Conservation (phyloP, 495 filamentous ascomycete genomes). For the Lasiosphaeria ovina region DNA sequence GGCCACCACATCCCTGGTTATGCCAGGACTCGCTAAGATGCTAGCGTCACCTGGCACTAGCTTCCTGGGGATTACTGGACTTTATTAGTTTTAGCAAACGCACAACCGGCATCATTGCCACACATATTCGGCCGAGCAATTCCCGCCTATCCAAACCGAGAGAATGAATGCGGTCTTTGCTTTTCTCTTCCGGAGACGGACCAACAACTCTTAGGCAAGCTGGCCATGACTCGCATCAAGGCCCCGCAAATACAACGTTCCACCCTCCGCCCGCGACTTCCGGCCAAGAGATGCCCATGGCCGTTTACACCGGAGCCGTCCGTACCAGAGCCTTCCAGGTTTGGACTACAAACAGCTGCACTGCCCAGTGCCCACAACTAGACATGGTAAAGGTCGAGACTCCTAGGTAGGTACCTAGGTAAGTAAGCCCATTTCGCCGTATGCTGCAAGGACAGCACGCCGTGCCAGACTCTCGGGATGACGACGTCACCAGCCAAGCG, state of each 20-base stretch:
- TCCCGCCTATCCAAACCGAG: too few relatives aligned
- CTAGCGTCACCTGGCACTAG: too few relatives aligned
- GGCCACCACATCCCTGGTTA: too few relatives aligned
- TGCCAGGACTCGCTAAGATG: too few relatives aligned
- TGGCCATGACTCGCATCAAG: conserved; percentile 1
- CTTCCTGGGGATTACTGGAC: too few relatives aligned
- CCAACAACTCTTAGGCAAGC: not conserved
- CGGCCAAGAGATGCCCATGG: not conserved
- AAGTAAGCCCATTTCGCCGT: too few relatives aligned
- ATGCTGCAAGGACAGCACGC: not conserved
- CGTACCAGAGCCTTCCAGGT: not conserved
- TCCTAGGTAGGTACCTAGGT: too few relatives aligned
- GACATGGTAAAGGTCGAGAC: too few relatives aligned
- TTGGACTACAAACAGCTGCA: not conserved
- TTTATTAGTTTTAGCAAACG: too few relatives aligned
- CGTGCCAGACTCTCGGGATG: conserved; percentile 4
- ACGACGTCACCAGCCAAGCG: not conserved
- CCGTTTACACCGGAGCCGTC: not conserved
- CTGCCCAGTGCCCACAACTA: not conserved
- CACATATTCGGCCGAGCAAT: too few relatives aligned
- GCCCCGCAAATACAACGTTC: not conserved
- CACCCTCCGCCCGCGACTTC: not conserved
- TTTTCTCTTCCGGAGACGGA: not conserved
- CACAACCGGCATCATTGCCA: too few relatives aligned
- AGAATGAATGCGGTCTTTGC: too few relatives aligned